These are phyloP conservation scores for Penicillium psychrosexuale DNA, from an alignment of 2,329 filamentous ascomycete genomes.

Conservation along the genomic window DNA sequence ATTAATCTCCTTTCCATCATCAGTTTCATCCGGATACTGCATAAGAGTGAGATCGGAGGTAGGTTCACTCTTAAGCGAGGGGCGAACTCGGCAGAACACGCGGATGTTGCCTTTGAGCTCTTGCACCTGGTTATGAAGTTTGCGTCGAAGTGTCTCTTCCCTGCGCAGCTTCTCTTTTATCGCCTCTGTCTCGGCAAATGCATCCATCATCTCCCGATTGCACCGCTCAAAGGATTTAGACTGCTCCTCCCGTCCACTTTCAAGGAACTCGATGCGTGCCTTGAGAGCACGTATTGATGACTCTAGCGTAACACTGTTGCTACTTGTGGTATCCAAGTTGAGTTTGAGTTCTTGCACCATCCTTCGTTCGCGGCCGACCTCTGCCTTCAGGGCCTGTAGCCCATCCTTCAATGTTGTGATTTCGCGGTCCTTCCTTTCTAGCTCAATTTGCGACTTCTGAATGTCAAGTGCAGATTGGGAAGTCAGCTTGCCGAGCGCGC, in stretches of 20 bases:
- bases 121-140: conserved; percentile 95
- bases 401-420: conserved; percentile 44
- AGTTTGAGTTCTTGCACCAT: conserved; percentile 58
- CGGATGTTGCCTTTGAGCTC: conserved; percentile 98
- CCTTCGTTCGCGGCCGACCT: conserved; percentile 61
- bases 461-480: conserved; percentile 37
- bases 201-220: conserved; percentile 75
- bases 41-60: conserved; percentile 67
- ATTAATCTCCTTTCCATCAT: conserved; percentile 82
- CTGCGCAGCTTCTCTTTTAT: conserved; percentile 79
- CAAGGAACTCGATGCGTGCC: conserved; percentile 82
- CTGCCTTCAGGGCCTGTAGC: conserved; percentile 42
- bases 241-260: conserved; percentile 85
- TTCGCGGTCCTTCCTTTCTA: conserved; percentile 56
- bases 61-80: conserved; percentile 59
- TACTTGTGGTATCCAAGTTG: conserved; percentile 58
- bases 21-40: conserved; percentile 71
- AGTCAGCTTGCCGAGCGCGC: conserved; percentile 39
- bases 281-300: conserved; percentile 71
- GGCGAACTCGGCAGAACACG: conserved; percentile 94
- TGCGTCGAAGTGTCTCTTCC: conserved; percentile 85
- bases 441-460: conserved; percentile 42
- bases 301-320: conserved; percentile 66
- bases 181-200: conserved; percentile 64
- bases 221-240: conserved; percentile 80